Conservation (phyloP, 2,329 filamentous ascomycete genomes). For the Atkinsonella texensis region DNA sequence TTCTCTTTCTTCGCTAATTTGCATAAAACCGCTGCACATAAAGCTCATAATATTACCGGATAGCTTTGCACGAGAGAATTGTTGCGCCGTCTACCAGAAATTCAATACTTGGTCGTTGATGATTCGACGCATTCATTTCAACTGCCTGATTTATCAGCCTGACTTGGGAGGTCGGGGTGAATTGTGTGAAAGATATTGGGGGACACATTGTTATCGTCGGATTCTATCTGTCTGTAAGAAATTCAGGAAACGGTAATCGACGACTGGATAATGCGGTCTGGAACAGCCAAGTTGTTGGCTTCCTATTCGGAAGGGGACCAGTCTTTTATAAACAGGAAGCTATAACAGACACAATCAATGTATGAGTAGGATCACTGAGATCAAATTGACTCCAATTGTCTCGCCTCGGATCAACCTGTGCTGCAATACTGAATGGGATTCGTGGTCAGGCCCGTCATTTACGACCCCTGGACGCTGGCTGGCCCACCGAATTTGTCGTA, state of each 20-base stretch:
- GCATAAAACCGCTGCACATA: too few species aligned
- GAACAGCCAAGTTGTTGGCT: not conserved
- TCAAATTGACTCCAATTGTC: too few species aligned
- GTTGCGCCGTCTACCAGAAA: not conserved
- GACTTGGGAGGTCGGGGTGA: too few species aligned
- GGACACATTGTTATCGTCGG: not conserved
- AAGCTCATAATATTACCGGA: too few species aligned
- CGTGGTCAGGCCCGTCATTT: too few species aligned
- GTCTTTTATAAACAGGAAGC: too few species aligned
- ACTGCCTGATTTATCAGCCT: too few species aligned
- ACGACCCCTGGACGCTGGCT: not conserved
- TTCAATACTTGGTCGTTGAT: not conserved
- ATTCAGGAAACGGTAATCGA: conserved; percentile 6
- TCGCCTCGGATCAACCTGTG: too few species aligned
- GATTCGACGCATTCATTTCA: too few species aligned
- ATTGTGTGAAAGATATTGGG: not conserved
- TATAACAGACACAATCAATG: not conserved
- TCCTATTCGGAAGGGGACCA: not conserved
- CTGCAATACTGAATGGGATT: too few species aligned
- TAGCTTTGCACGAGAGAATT: not conserved
- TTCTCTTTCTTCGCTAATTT: too few species aligned
- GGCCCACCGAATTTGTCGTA: not conserved
- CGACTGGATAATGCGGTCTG: conserved; percentile 4
- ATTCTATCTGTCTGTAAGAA: conserved; percentile 1
- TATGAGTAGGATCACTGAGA: too few species aligned